Evolutionary conservation across 2,329 filamentous ascomycete genomes (phyloP), one percentile per base, ranked within the genome.

Genomic region (Pseudogymnoascus sp.): DNA sequence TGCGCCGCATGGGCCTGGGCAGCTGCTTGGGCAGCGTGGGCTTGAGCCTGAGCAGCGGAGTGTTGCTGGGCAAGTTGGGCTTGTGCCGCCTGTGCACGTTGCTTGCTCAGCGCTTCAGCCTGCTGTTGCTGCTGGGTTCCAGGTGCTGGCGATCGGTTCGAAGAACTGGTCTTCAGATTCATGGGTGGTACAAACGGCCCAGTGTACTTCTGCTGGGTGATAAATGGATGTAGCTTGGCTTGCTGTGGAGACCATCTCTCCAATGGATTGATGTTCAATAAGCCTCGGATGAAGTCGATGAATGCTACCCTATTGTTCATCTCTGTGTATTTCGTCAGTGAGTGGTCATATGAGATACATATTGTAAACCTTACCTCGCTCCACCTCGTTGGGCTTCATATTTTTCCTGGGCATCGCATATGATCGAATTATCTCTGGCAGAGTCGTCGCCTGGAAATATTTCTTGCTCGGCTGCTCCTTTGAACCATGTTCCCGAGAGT

Each of bases 391-490:
- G 74, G 89, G 92, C 79, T 99, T 99, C 94, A 99, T 99, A 72
- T 97, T 97, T 79, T 99, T 99, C 71, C 94, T 84, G 58, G 94
- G 94, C 93, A 99, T 97, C 5, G 94, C 90, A 73, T 99, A 99
- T 62, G 90, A 92, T 73, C 95, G 91, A 78, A 99, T 97, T 66
- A 99, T 99, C 68, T 99, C 94, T 3, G 93, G 93, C 61, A 99
- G 78, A 1, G 92, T 96, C 41, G 86, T 97, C 36, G 92, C 92
- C 70, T 93, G 90, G 78, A 99, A 99, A 75, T 99, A 99, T 77
- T 97, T 97, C 81, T 99, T 99, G 84, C 94, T 99, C 21, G 94
- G 94, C 74, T 97, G 94, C 75, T 99, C 94, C 74, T 99, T 99
- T 36, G 92, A 94, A 63, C 90, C 90, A 73, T 96, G 94, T 73